Evolutionary conservation across 495 filamentous ascomycete genomes (phyloP), one percentile per base, ranked within the genome.

Genomic region (Hyaloscypha hepaticicola): DNA sequence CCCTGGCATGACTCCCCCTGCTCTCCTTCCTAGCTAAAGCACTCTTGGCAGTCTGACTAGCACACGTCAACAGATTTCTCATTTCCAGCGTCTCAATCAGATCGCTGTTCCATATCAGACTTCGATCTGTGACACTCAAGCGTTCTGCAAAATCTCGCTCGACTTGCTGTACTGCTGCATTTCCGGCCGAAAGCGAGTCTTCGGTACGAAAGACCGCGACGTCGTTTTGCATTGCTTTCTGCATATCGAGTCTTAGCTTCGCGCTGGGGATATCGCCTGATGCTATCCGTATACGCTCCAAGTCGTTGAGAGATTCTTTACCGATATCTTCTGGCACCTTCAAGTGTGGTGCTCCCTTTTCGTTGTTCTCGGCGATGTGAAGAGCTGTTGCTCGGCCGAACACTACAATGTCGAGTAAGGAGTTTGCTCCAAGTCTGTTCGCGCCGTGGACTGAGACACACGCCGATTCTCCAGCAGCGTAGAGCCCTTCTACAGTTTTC

Each of bases 381-480:
- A 69, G 31, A 3, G 69, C 66, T 16, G 55, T 50, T 29, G 69
- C 69, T 22, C 69, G 45, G 14, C 69, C 69, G 26, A 72, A 72
- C 16, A 72, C 69, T 2, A 72, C 66, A 25, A 72, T 69, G 52
- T 72, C 69, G 12, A 72, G 61, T 0, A 72, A 53, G 9, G 69
- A 72, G 31, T 72, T 72, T 8, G 69, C 69, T 9, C 69, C 69
- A 16, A 72, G 64, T 26, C 69, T 21, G 56, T 72, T 72, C 16
- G 69, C 66, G 21, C 69, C 69, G 33, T 72, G 69, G 25, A 72
- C 69, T 26, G 66, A 69, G 12, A 72, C 69, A 58, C 69, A 72
- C 0, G 69, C 66, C 55, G 66, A 34, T 53, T 72, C 69, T 2
- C 69, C 69, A 16, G 66, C 66, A 34, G 69, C 66, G 49, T 69